Percentiles rank a stretch among this genome's conserved stretches.
Conservation (phyloP, 148 eudicot genomes). For the Vaccinium macrocarpon region DNA sequence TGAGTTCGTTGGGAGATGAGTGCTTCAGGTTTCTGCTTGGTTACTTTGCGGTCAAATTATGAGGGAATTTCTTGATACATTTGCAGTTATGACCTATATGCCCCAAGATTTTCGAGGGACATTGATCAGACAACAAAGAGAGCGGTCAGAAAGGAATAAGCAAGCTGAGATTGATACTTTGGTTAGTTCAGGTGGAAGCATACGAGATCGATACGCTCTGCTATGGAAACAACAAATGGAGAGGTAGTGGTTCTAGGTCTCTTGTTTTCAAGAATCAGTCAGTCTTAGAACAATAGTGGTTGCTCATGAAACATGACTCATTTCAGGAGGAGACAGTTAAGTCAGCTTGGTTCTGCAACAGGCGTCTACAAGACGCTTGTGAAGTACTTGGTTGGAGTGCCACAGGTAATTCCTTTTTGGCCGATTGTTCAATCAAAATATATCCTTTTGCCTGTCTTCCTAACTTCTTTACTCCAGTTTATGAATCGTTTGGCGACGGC, state of each 20-base stretch:
- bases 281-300: not conserved
- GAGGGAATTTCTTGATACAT: constrained; percentile 16
- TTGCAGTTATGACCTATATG: constrained; percentile 95
- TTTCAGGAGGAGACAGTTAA: constrained; percentile 83
- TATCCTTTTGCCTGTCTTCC: constrained; percentile 9
- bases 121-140: constrained; percentile 87
- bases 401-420: constrained; percentile 56
- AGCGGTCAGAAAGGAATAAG: constrained; percentile 91
- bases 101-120: constrained; percentile 97
- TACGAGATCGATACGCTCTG: constrained; percentile 80
- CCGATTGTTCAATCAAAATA: not conserved
- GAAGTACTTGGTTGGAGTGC: constrained; percentile 96
- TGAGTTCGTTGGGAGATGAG: not conserved
- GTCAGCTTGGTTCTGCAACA: constrained; percentile 97
- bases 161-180: constrained; percentile 89
- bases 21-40: not conserved
- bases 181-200: constrained; percentile 78
- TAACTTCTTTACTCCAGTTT: not conserved
- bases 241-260: constrained; percentile 40
- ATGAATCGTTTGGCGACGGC: not conserved
- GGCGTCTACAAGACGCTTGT: constrained; percentile 95
- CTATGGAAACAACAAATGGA: constrained; percentile 99
- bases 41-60: not conserved
- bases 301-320: constrained; percentile 20
- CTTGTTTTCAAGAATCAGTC: constrained; percentile 1